Evolutionary conservation across 164 flowering plant genomes (phyloP).

Genomic region (Tinospora cordifolia): DNA sequence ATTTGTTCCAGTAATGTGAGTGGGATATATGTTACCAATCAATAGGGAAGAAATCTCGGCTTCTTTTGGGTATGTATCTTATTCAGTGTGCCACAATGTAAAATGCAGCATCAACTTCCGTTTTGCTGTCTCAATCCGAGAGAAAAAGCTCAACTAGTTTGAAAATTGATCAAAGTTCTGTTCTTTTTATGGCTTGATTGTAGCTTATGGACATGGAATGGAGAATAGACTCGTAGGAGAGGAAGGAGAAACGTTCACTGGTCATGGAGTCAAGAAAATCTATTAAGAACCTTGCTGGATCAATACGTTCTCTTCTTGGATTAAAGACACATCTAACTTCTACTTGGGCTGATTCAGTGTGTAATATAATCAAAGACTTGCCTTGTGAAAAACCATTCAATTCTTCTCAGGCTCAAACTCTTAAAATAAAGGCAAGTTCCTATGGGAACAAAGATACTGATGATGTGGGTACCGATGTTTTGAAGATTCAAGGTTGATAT

Average conservation of each 20-base stretch:
- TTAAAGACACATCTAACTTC: slow-evolving; percentile 1
- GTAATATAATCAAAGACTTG: slow-evolving; percentile 1
- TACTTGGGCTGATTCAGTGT: slow-evolving; percentile 4
- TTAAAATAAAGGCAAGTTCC: neutral
- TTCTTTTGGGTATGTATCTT: neutral
- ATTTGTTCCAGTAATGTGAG: neutral
- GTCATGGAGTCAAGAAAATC: neutral
- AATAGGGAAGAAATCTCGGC: neutral
- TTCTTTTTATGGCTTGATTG: neutral
- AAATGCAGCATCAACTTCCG: neutral
- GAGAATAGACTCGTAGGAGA: neutral
- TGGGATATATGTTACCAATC: neutral
- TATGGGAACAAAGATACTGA: neutral
- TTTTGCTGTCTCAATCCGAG: neutral
- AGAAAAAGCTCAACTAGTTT: neutral
- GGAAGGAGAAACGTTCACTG: neutral
- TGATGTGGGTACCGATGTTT: neutral
- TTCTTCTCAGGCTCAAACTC: neutral
- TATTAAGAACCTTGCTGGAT: neutral
- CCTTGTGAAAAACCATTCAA: slow-evolving; percentile 1
- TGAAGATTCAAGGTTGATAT: neutral
- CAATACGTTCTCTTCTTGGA: slow-evolving; percentile 1
- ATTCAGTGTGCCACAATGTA: neutral
- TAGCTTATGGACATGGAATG: neutral
- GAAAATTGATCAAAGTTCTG: neutral